A percentile compares a stretch with the other conserved stretches of the same genome.
phyloP scores from a whole-genome alignment of 2,329 filamentous ascomycete species.

The Colletotrichum sp. region DNA sequence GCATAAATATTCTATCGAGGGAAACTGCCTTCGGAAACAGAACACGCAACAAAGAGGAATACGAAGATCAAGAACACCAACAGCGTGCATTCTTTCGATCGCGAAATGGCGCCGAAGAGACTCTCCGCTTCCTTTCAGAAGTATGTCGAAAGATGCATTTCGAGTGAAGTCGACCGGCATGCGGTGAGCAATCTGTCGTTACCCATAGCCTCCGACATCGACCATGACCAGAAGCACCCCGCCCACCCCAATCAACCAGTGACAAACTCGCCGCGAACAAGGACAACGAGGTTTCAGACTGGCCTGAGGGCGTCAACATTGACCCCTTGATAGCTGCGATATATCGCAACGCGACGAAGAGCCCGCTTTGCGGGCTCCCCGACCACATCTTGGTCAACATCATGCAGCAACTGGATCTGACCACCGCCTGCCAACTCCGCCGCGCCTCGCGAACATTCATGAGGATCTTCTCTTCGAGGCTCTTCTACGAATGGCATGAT shows the following conservation, averaged over 20 bases:
- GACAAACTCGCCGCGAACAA: background rate
- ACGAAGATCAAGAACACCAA: background rate
- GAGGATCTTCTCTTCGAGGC: background rate
- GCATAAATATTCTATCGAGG: too few species aligned
- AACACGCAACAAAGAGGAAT: background rate
- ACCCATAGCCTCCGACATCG: background rate
- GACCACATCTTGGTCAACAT: background rate
- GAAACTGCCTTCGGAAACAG: too few species aligned
- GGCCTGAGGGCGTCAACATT: background rate
- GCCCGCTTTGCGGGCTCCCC: background rate
- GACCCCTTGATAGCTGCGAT: background rate
- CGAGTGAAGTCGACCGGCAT: background rate
- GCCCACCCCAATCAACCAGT: background rate
- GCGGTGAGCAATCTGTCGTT: rapidly evolving
- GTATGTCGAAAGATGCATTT: too few species aligned
- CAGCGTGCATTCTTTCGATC: too few species aligned
- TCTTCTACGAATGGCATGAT: background rate
- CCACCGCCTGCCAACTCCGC: background rate
- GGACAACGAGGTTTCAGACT: background rate
- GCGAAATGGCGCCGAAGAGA: too few species aligned
- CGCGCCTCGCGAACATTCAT: background rate
- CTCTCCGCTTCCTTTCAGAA: too few species aligned
- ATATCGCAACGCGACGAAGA: background rate
- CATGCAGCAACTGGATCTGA: background rate
- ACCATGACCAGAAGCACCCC: background rate